Evolutionary conservation across 768 basidiomycete genomes (phyloP), one percentile per base, ranked within the genome.

Genomic region (Suillus spraguei): DNA sequence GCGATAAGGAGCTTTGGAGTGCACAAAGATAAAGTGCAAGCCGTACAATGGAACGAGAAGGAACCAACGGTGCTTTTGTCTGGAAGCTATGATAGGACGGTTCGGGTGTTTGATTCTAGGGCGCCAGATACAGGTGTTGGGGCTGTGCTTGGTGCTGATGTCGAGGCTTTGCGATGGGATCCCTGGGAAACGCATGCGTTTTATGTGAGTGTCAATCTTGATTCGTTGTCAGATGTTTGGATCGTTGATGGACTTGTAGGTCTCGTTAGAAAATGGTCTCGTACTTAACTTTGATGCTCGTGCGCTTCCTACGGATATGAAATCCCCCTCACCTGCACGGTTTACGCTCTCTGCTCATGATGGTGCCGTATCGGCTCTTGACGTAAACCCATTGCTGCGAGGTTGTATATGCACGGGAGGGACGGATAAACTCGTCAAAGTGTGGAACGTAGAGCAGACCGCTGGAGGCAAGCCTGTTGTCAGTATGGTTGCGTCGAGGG

Each of bases 281-380:
- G 92, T 99, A 17, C 82, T 98, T 66, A 91, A 95, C 71, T 99
- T 91, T 69, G 97, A 99, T 73, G 91, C 89, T 5, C 87, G 96
- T 64, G 89, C 89, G 9, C 80, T 97, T 9, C 86, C 94, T 11
- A 86, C 88, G 5, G 82, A 89, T 68, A 77, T 89, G n/a, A 80
- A 83, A 62, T 73, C 77, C 8, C 84, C 88, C 2, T 89, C 88
- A 3, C 88, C 86, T 0, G 85, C 90, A 10, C 86, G 87, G 41
- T 99, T 95, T 79, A 99, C 94, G 5, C 80, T 99, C 16, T 86
- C 92, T 8, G 97, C 97, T 0, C 97, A 99, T 75, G 93, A 98
- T 65, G 94, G 94, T 17, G 88, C 95, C 0, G 89, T 87, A 11
- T 93, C 94, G 3, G 88, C 92, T 1, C 80, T 99, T 53, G 97